phyloP scores from a whole-genome alignment of 768 basidiomycete species.

The Kwoniella sp. region DNA sequence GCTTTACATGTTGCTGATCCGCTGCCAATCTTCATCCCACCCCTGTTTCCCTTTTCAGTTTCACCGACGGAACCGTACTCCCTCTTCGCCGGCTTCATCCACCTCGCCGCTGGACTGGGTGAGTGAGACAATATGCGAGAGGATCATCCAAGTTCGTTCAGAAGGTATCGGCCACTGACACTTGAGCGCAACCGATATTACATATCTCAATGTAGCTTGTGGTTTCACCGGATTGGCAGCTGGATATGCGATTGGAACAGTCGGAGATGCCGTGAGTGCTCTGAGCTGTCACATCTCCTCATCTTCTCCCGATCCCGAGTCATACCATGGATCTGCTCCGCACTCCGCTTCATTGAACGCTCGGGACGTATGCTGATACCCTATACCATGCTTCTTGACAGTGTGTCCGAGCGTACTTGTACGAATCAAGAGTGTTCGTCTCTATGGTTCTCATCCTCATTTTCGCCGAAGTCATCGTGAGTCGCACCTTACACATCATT shows the following conservation, averaged over 20 bases:
- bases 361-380: neutral
- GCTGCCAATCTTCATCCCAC: too few relatives aligned
- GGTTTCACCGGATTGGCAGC: slow-evolving; percentile 89
- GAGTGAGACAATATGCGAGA: slow-evolving; percentile 5
- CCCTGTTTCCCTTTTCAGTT: too few relatives aligned
- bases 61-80: slow-evolving; percentile 70
- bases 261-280: slow-evolving; percentile 82
- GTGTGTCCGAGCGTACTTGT: slow-evolving; percentile 89
- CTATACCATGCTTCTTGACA: too few relatives aligned
- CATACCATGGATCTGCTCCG: neutral
- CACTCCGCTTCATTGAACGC: too few relatives aligned
- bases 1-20: slow-evolving; percentile 6
- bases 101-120: slow-evolving; percentile 81
- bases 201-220: slow-evolving; percentile 63
- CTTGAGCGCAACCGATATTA: neutral
- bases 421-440: slow-evolving; percentile 89
- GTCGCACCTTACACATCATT: slow-evolving; percentile 60
- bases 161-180: neutral
- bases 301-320: neutral
- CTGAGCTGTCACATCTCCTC: neutral
- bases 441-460: slow-evolving; percentile 90
- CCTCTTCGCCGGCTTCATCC: slow-evolving; percentile 82
- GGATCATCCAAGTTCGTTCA: too few relatives aligned
- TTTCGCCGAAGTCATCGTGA: slow-evolving; percentile 75
- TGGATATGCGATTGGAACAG: slow-evolving; percentile 90